Conservation (phyloP, 108 stramenopile species). For the Nannochloropsis salina region DNA sequence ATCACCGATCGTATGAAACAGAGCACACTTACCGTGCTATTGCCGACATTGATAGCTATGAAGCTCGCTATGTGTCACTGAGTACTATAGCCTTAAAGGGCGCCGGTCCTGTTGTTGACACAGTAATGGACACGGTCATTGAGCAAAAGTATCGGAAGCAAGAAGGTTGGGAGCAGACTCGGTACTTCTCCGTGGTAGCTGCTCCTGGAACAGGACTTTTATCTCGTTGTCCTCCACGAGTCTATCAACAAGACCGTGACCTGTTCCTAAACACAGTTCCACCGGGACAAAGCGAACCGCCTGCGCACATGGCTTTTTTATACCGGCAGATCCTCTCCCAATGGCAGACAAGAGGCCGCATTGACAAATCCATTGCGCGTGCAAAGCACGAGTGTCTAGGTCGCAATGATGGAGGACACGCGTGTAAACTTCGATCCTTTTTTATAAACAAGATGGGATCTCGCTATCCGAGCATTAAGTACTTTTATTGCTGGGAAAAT, state of each 20-base stretch:
- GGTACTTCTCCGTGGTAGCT: background rate
- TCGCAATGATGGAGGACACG: background rate
- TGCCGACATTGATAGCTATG: background rate
- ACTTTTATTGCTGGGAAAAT: conserved; percentile 6
- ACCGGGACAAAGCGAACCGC: background rate
- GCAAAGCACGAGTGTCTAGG: background rate
- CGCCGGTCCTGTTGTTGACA: conserved; percentile 10
- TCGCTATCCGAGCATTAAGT: background rate
- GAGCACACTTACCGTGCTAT: background rate
- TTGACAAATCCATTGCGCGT: background rate
- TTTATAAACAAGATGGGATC: background rate
- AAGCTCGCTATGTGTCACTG: conserved; percentile 16
- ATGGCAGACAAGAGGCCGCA: background rate
- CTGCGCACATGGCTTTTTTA: background rate
- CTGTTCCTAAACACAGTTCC: background rate
- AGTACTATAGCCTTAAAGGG: background rate
- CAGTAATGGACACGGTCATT: background rate
- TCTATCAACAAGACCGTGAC: background rate
- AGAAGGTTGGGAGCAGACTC: background rate
- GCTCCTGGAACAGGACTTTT: background rate
- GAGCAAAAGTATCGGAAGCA: background rate
- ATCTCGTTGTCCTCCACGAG: background rate
- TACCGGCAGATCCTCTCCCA: conserved; percentile 13
- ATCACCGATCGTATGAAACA: background rate
- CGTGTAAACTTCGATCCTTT: conserved; percentile 20